Evolutionary conservation across 192 early-diverging fungal genomes (phyloP), one percentile per base, ranked within the genome.

Genomic region (Coemansia pectinata): DNA sequence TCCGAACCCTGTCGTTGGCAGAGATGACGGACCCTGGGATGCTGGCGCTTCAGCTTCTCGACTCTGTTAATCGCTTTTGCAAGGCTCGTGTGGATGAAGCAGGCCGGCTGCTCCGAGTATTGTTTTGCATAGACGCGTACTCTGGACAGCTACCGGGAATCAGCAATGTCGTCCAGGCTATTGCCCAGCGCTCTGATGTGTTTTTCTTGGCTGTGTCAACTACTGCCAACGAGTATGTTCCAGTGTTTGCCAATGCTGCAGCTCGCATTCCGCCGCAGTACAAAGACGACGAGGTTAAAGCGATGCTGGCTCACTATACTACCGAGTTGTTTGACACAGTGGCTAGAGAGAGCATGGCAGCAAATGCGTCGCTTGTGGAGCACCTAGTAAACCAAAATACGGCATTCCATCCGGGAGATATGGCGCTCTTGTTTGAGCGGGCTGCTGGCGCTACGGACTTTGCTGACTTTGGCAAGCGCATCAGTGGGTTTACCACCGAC

Each of bases 101-200:
- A 2, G 33, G 57, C 6, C 34, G 31, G 6, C 33, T 33, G 0
- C 57, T 61, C 12, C 59, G 59, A 4, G 38, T 61, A 1, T 36
- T 61, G 59, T 61, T 61, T 36, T 61, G 59, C 3, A n/a, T 61
- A 2, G 59, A 61, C 59, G 55, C 14, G 55, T 40, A 61, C n/a
- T 40, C 17, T 10, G 38, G 10, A 7, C 11, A n/a, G 15, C 3
- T 23, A 5, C 34, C 31, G 8, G 17, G 1, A 1, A 23, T 61
- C 4, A 6, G 6, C 15, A 19, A 21, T 23, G 38, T 61, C 3
- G 59, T 40, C 1, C 59, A 23, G 34, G 38, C 17, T 5, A 40
- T 61, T 10, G 36, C 59, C 2, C 33, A 40, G 19, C 34, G 38
- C 2, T 36, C 59, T 0, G 36, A 61, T 2, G 59, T 61, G 59